A percentile compares a stretch with the other conserved stretches of the same genome.
These are phyloP conservation scores for Cyclostephanos tholiformis DNA, from an alignment of 108 stramenopile species.

Conservation along the genomic window DNA sequence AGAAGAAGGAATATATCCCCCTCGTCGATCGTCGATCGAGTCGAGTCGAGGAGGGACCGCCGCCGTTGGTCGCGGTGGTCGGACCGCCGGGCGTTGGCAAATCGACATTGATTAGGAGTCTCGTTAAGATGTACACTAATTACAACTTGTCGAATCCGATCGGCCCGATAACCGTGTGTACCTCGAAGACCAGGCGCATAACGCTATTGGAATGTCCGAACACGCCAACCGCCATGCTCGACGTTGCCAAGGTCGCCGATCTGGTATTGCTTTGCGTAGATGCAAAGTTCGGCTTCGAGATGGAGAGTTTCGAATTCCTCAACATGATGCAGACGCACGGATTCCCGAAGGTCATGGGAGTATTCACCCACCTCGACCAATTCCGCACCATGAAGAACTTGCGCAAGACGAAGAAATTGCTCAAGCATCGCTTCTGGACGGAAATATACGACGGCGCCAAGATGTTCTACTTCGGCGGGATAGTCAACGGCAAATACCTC, in stretches of 20 bases:
- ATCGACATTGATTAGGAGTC: constrained; percentile 92
- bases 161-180: constrained; percentile 97
- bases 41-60: constrained; percentile 70
- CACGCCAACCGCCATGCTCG: constrained; percentile 93
- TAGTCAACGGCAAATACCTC: constrained; percentile 93
- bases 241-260: constrained; percentile 98
- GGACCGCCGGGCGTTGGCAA: constrained; percentile 96
- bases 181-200: constrained; percentile 89
- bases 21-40: constrained; percentile 66
- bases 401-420: constrained; percentile 87
- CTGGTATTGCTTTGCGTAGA: constrained; percentile 96
- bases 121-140: constrained; percentile 96
- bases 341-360: constrained; percentile 98
- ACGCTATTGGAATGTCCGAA: constrained; percentile 97
- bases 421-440: constrained; percentile 99
- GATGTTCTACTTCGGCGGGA: constrained; percentile 96
- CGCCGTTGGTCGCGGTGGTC: constrained; percentile 91
- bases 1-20: constrained; percentile 96
- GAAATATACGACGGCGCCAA: constrained; percentile 99
- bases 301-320: constrained; percentile 99
- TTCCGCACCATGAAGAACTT: constrained; percentile 92
- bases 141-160: constrained; percentile 83
- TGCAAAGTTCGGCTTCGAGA: constrained; percentile 99
- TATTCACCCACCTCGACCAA: constrained; percentile 97
- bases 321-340: constrained; percentile 98